Evolutionary conservation across 345 rosid species (phyloP).

Genomic region (Cochlearia excelsa): DNA sequence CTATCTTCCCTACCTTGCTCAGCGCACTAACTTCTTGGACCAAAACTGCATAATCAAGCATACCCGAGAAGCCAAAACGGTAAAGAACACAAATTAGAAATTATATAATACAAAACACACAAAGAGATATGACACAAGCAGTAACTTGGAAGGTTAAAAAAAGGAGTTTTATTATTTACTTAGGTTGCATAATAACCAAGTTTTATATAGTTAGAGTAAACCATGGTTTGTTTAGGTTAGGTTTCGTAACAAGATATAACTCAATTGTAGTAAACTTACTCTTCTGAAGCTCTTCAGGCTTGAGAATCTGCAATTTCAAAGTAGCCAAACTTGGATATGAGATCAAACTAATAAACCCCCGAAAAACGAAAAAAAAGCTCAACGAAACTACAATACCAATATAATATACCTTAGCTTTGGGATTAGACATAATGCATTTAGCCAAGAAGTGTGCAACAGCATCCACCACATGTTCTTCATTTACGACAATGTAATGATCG

Average conservation of each 20-base stretch:
- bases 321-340: constrained; percentile 5
- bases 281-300: constrained; percentile 84
- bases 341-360: neutral
- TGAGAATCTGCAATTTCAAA: constrained; percentile 55
- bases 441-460: constrained; percentile 95
- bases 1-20: constrained; percentile 65
- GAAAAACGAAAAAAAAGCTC: neutral
- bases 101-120: neutral
- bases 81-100: neutral
- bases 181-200: no score
- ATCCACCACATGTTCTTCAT: constrained; percentile 81
- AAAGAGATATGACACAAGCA: neutral
- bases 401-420: constrained; percentile 62
- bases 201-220: no score
- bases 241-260: neutral
- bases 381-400: neutral
- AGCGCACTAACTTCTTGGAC: constrained; percentile 59
- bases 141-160: no score
- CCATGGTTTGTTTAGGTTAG: no score
- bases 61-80: neutral
- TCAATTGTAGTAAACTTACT: constrained; percentile 43
- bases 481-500: constrained; percentile 66
- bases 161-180: no score
- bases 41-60: constrained; percentile 49
- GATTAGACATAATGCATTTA: constrained; percentile 74